Conservation (phyloP, 345 rosid genomes). For the Bruguiera sexangula region DNA sequence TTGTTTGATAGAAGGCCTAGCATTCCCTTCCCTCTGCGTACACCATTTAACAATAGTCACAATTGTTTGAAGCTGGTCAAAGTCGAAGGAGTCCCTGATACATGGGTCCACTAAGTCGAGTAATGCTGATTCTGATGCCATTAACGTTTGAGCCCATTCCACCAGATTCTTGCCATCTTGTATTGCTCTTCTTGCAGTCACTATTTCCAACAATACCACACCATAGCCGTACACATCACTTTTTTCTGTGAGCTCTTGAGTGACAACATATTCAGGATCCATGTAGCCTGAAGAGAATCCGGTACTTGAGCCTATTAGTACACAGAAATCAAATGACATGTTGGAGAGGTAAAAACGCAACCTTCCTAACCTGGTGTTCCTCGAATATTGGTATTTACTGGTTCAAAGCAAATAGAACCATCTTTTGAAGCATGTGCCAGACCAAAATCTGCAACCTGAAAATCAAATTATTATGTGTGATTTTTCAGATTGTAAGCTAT, state of each 20-base stretch:
- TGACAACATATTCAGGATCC: conserved; percentile 89
- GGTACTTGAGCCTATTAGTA: conserved; percentile 16
- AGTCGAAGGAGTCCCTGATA: conserved; percentile 56
- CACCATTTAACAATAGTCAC: conserved; percentile 76
- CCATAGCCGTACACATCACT: conserved; percentile 92
- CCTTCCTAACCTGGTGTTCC: conserved; percentile 86
- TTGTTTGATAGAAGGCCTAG: conserved; percentile 88
- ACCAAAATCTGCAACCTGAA: conserved; percentile 97
- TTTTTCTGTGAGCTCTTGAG: conserved; percentile 87
- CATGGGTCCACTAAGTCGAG: conserved; percentile 62
- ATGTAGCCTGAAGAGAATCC: conserved; percentile 63
- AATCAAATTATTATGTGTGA: conserved; percentile 3
- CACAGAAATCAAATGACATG: neutral
- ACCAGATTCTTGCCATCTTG: conserved; percentile 75
- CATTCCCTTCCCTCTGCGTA: conserved; percentile 74
- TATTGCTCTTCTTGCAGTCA: conserved; percentile 71
- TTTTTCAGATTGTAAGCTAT: neutral
- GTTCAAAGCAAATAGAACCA: conserved; percentile 85
- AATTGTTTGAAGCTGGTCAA: conserved; percentile 67
- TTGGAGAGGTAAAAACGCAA: conserved; percentile 6
- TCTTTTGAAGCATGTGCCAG: conserved; percentile 88
- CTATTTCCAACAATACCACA: conserved; percentile 78
- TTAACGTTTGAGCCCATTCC: conserved; percentile 55
- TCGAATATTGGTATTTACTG: conserved; percentile 72
- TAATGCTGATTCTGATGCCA: conserved; percentile 54